Conservation (phyloP, 1,139 yeast species). For the Eremothecium coryli region DNA sequence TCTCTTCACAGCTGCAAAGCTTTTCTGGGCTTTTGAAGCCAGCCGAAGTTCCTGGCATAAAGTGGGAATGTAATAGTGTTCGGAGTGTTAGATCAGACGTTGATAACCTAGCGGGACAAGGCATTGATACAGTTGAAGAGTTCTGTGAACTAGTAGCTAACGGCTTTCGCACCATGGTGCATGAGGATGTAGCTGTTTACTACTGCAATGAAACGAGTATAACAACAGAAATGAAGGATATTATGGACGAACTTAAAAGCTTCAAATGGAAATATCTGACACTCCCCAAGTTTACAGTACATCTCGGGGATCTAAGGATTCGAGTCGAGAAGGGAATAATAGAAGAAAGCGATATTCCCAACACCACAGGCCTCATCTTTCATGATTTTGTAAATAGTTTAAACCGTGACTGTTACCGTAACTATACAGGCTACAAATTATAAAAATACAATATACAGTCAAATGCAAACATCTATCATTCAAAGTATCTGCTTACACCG, state of each 20-base stretch:
- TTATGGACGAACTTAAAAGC: constrained; percentile 18
- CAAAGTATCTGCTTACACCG: constrained; percentile 52
- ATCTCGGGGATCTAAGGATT: constrained; percentile 14
- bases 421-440: not conserved
- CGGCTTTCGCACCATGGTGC: constrained; percentile 17
- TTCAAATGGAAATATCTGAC: constrained; percentile 24
- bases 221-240: constrained; percentile 18
- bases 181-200: constrained; percentile 17
- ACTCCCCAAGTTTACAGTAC: constrained; percentile 26
- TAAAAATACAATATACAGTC: too few species aligned
- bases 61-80: constrained; percentile 52
- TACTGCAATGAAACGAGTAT: constrained; percentile 20
- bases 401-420: constrained; percentile 1
- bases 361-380: constrained; percentile 33
- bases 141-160: constrained; percentile 21
- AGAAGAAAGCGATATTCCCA: constrained; percentile 12
- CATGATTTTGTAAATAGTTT: constrained; percentile 42
- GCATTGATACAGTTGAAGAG: constrained; percentile 15
- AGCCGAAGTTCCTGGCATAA: constrained; percentile 37
- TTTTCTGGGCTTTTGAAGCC: constrained; percentile 52
- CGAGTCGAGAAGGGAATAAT: constrained; percentile 26
- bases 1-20: constrained; percentile 51
- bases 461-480: constrained; percentile 3
- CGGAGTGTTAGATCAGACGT: constrained; percentile 75
- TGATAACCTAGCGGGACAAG: constrained; percentile 40